phyloP scores from a whole-genome alignment of 1,139 yeast species.

The Sporopachydermia cereana region DNA sequence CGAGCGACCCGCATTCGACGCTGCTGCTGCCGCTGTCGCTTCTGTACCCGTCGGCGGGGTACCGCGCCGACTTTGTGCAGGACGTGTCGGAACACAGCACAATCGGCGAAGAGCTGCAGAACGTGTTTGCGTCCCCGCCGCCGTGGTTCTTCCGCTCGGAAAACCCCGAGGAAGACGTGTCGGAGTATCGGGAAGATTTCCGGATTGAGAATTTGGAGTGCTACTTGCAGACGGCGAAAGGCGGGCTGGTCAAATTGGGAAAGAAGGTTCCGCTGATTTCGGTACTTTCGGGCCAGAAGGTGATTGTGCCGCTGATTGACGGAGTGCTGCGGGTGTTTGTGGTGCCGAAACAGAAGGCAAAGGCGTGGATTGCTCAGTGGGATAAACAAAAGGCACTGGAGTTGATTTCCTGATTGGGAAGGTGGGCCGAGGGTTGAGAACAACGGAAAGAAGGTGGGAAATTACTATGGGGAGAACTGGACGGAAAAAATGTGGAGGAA shows the following conservation, averaged over 20 bases:
- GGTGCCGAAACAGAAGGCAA: constrained; percentile 62
- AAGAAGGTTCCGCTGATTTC: constrained; percentile 58
- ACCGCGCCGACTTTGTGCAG: constrained; percentile 74
- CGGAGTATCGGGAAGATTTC: constrained; percentile 38
- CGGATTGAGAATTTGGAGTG: constrained; percentile 49
- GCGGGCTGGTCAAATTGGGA: constrained; percentile 82
- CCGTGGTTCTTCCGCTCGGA: constrained; percentile 61
- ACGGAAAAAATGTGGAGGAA: too few relatives aligned
- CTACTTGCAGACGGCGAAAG: constrained; percentile 70
- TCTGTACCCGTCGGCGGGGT: constrained; percentile 62
- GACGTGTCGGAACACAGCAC: constrained; percentile 62
- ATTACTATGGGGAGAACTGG: too few relatives aligned
- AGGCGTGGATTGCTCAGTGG: constrained; percentile 58
- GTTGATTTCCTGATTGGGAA: not conserved
- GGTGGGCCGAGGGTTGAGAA: too few relatives aligned
- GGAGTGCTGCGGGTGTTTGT: constrained; percentile 60
- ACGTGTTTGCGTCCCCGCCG: constrained; percentile 50
- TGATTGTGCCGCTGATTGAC: constrained; percentile 72
- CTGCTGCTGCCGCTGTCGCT: constrained; percentile 70
- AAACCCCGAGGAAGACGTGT: constrained; percentile 10
- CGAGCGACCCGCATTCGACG: constrained; percentile 64
- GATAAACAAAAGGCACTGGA: constrained; percentile 51
- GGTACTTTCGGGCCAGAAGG: constrained; percentile 49
- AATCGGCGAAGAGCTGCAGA: constrained; percentile 23
- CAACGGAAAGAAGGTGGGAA: too few relatives aligned